Base-by-base conservation (phyloP, 768 basidiomycete species). In the Hydnomerulius pinastri region DNA sequence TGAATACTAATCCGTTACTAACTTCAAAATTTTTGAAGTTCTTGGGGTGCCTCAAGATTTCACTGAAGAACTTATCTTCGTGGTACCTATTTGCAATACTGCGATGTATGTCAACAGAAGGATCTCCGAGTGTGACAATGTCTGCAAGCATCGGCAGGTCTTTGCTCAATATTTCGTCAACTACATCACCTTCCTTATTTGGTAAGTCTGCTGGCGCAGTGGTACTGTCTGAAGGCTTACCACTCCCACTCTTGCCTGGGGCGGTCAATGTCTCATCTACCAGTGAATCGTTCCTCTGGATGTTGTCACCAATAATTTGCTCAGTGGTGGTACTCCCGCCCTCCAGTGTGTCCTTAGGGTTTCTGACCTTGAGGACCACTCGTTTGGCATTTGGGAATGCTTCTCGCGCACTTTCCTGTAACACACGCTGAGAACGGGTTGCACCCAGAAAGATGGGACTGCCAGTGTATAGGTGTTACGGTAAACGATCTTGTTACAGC, bases 31-130 rank as follows among this genome's bases (percentile, higher is more conserved):
- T 50, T 41, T 41, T 56, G 61, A 43, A 60, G 46, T 60, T 58
- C 59, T 62, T 61, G 20, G 62, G 48, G 20, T 58, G 27, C 28
- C 45, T 29, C 37, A 64, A 20, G 42, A 60, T 42, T 7, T 43
- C n/a, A 13, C 39, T 42, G 28, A 71, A 71, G 50, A 70, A 64
- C 29, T 59, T 57, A 43, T 54, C 53, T 4, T 57, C 50, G 4
- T 17, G 46, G 32, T 68, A 60, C 1, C 54, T 47, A 0, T 53
- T 45, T 3, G 57, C 37, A 21, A 68, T 37, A 13, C 24, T 21
- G 6, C 29, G 29, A 0, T 44, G 54, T 0, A 68, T 42, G 33
- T 67, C 50, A 13, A 49, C 5, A 1, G 18, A 21, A 18, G 37
- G 54, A 21, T 51, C 44, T 41, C 52, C 54, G 48, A 54, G 44